phyloP scores from a whole-genome alignment of 306 rosid species.

The Alnus glutinosa region DNA sequence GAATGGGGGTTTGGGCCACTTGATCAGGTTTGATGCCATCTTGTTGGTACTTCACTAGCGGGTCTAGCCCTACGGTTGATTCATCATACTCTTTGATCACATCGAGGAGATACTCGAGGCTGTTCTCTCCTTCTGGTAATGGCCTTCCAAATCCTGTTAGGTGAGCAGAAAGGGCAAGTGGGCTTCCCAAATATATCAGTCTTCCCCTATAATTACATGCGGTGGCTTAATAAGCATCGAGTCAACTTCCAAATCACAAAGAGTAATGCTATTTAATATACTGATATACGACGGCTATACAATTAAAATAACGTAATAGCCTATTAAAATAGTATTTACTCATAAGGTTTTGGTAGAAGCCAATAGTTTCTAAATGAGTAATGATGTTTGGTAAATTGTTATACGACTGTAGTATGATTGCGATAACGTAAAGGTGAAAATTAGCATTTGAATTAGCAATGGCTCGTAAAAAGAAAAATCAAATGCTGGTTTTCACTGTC shows the following conservation, averaged over 20 bases:
- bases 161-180: conserved; percentile 52
- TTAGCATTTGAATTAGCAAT: no score
- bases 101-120: conserved; percentile 79
- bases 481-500: no score
- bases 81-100: conserved; percentile 83
- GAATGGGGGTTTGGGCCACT: conserved; percentile 52
- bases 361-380: no score
- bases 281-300: no score
- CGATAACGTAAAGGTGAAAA: no score
- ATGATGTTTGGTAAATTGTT: no score
- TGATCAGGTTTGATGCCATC: conserved; percentile 71
- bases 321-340: no score
- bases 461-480: no score
- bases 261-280: not conserved
- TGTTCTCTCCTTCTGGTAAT: conserved; percentile 75
- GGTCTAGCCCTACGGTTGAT: conserved; percentile 77
- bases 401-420: no score
- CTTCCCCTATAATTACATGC: conserved; percentile 60
- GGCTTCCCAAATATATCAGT: conserved; percentile 74
- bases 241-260: not conserved
- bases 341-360: no score
- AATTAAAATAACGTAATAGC: no score
- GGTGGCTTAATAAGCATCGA: not conserved
- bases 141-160: conserved; percentile 82
- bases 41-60: conserved; percentile 60